These are phyloP conservation scores for Antitrichia curtipendula DNA, from an alignment of 225 moss, liverwort and hornwort species.

Conservation along the genomic window DNA sequence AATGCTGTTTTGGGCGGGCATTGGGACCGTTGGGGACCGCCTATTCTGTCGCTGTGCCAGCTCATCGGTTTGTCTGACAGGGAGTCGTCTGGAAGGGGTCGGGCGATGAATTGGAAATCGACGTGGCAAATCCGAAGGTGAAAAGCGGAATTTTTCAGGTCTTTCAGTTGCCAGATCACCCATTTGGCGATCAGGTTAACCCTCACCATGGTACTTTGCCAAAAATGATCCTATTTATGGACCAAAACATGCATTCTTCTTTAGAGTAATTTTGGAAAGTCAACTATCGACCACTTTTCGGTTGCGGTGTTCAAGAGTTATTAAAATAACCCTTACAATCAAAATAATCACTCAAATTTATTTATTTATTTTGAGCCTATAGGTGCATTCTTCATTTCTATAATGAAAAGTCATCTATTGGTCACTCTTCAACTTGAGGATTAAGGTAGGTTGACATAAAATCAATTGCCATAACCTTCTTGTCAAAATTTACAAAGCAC, in stretches of 20 bases:
- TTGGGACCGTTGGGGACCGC: slow-evolving; percentile 13
- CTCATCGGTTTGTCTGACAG: not conserved
- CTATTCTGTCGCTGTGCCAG: not conserved
- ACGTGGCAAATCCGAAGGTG: not conserved
- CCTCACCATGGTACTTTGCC: no score
- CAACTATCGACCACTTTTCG: accelerated
- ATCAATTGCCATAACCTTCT: accelerated
- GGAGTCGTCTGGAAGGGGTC: no score
- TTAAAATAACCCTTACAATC: no score
- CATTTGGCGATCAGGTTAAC: not conserved
- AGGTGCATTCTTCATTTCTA: not conserved
- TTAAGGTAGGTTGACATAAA: not conserved
- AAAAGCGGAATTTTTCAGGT: no score
- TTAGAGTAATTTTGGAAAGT: accelerated
- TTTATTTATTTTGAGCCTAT: not conserved
- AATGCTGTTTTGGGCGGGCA: slow-evolving; percentile 9
- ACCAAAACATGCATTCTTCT: not conserved
- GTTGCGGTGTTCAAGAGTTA: accelerated
- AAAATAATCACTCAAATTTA: not conserved
- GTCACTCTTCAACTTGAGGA: no score
- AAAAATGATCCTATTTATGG: accelerated
- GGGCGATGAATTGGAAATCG: not conserved
- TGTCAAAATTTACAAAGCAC: not conserved
- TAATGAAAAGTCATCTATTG: not conserved
- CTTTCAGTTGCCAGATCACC: not conserved